phyloP scores from a whole-genome alignment of 78 protist genomes.

The Dictyostelium brefeldianum region DNA sequence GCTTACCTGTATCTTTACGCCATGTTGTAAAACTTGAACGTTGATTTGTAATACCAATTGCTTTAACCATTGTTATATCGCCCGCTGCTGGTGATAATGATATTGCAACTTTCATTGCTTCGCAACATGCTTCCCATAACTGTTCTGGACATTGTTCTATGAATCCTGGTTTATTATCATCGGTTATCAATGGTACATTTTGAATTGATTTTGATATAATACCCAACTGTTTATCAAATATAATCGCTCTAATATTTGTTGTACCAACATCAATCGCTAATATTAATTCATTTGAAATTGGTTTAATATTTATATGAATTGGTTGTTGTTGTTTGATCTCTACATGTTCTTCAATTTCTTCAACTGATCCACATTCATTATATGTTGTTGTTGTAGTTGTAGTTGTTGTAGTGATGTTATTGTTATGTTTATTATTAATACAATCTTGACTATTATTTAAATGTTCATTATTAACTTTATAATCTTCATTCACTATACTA shows the following conservation, averaged over 20 bases:
- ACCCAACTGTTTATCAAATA: constrained; percentile 41
- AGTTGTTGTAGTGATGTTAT: background rate
- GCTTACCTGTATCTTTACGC: constrained; percentile 72
- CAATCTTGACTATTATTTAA: background rate
- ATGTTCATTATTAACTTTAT: background rate
- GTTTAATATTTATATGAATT: background rate
- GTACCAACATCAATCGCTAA: constrained; percentile 80
- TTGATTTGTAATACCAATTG: constrained; percentile 64
- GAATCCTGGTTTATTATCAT: constrained; percentile 67
- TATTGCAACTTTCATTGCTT: constrained; percentile 44
- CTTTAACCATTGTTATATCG: background rate
- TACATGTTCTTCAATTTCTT: background rate
- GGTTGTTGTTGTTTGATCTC: background rate
- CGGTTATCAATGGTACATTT: constrained; percentile 49
- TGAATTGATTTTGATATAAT: constrained; percentile 40
- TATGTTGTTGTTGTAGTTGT: background rate
- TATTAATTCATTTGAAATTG: constrained; percentile 8
- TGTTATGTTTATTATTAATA: background rate
- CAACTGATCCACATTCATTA: too few species aligned
- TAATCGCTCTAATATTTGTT: constrained; percentile 61
- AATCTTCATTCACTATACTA: too few species aligned
- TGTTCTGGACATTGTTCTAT: constrained; percentile 62
- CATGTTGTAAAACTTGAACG: constrained; percentile 54
- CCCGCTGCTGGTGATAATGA: constrained; percentile 36
- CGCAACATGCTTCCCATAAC: constrained; percentile 61